A percentile compares a stretch with the other conserved stretches of the same genome.
These are phyloP conservation scores for Pseudophaeomoniella oleicola DNA, from an alignment of 2,329 filamentous ascomycete genomes.

Conservation along the genomic window DNA sequence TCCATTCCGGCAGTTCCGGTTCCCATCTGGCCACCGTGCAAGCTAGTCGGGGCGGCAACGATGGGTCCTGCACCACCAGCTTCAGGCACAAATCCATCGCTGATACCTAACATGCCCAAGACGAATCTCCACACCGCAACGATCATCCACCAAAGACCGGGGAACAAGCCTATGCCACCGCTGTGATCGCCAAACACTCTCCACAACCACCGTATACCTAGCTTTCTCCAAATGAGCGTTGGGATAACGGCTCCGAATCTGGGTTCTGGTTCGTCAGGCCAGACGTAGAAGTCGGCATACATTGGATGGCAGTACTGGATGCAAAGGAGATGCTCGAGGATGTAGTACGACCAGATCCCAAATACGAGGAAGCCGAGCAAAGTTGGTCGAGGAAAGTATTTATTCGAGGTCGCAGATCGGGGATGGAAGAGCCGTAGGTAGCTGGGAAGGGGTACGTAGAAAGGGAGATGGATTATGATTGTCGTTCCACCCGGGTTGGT, in stretches of 20 bases:
- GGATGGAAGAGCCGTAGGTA: constrained; percentile 18
- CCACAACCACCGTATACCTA: constrained; percentile 17
- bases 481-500: background rate
- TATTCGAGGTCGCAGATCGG: constrained; percentile 16
- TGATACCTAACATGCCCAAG: constrained; percentile 18
- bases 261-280: constrained; percentile 36
- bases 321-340: constrained; percentile 33
- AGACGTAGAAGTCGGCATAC: constrained; percentile 32
- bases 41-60: constrained; percentile 2
- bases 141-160: constrained; percentile 5
- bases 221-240: constrained; percentile 34
- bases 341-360: constrained; percentile 31
- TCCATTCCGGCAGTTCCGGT: constrained; percentile 1
- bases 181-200: background rate
- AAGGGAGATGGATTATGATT: background rate
- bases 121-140: constrained; percentile 7
- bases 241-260: constrained; percentile 40
- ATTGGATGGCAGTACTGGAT: constrained; percentile 36
- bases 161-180: constrained; percentile 2
- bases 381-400: constrained; percentile 18
- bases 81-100: constrained; percentile 26
- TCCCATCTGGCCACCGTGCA: background rate
- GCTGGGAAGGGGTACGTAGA: constrained; percentile 4
- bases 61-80: constrained; percentile 7
- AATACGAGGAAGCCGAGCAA: constrained; percentile 24